Percentiles rank a stretch among this genome's conserved stretches.
phyloP scores from a whole-genome alignment of 2,329 filamentous ascomycete species.

The Tolypocladium guangdongense region DNA sequence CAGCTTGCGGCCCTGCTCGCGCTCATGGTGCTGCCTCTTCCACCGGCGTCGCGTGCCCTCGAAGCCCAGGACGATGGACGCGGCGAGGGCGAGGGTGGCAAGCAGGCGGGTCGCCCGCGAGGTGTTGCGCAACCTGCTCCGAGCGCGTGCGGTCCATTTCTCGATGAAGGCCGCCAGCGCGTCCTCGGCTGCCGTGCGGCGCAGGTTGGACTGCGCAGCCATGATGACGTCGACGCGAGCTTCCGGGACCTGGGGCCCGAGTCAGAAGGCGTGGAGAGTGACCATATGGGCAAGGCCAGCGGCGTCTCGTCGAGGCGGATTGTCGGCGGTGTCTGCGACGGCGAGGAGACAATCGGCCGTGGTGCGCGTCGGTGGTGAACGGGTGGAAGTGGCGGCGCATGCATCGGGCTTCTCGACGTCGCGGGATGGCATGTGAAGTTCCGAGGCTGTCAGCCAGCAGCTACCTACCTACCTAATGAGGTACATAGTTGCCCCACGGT shows the following conservation, averaged over 20 bases:
- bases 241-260: background rate
- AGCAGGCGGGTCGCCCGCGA: constrained; percentile 63
- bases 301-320: background rate
- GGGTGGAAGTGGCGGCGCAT: background rate
- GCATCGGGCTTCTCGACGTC: background rate
- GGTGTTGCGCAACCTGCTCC: constrained; percentile 47
- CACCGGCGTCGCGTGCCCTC: constrained; percentile 75
- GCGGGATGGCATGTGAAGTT: constrained; percentile 4
- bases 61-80: constrained; percentile 68
- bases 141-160: constrained; percentile 44
- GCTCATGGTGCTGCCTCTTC: constrained; percentile 61
- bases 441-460: constrained; percentile 2
- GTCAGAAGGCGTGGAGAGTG: background rate
- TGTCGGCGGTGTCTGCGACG: background rate
- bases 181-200: constrained; percentile 52
- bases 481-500: too few species aligned
- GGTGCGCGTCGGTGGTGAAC: background rate
- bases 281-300: background rate
- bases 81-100: constrained; percentile 61
- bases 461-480: too few species aligned
- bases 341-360: background rate
- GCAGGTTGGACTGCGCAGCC: constrained; percentile 81
- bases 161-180: constrained; percentile 53
- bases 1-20: constrained; percentile 70
- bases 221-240: constrained; percentile 33